Percentiles rank a stretch among this genome's conserved stretches.
Evolutionary conservation across 2,329 filamentous ascomycete species (phyloP).

Genomic region (Botryosphaeria dothidea): DNA sequence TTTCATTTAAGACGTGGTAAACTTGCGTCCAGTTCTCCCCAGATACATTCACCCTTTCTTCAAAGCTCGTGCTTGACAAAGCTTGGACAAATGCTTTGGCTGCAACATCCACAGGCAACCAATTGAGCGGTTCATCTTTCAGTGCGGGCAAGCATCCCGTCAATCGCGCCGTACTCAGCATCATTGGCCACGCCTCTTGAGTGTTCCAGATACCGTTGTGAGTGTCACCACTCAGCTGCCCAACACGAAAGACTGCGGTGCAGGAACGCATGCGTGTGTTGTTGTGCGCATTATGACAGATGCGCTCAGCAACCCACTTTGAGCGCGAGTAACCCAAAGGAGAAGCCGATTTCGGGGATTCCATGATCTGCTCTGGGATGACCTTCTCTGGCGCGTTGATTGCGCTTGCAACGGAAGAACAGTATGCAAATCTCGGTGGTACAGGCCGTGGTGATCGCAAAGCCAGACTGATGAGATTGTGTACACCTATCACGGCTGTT

Average conservation of each 20-base stretch:
- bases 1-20: conserved; percentile 53
- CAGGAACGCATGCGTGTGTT: conserved; percentile 27
- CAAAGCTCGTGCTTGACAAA: conserved; percentile 10
- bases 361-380: conserved; percentile 45
- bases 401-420: conserved; percentile 53
- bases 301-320: conserved; percentile 57
- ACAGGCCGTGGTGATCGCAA: conserved; percentile 32
- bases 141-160: conserved; percentile 34
- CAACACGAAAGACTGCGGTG: conserved; percentile 41
- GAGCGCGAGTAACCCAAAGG: conserved; percentile 58
- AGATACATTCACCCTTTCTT: conserved; percentile 11
- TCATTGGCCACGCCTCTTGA: conserved; percentile 39
- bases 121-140: conserved; percentile 30
- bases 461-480: conserved; percentile 52
- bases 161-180: conserved; percentile 33
- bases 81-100: conserved; percentile 45
- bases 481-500: conserved; percentile 34
- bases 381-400: conserved; percentile 29
- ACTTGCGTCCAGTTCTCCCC: conserved; percentile 31
- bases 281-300: conserved; percentile 47
- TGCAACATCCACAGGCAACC: conserved; percentile 40
- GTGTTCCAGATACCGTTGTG: conserved; percentile 31
- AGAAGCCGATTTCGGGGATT: conserved; percentile 46
- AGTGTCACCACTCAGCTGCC: conserved; percentile 42
- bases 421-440: conserved; percentile 49